phyloP scores from a whole-genome alignment of 106 monocot species.

The Dioscorea zingiberensis region DNA sequence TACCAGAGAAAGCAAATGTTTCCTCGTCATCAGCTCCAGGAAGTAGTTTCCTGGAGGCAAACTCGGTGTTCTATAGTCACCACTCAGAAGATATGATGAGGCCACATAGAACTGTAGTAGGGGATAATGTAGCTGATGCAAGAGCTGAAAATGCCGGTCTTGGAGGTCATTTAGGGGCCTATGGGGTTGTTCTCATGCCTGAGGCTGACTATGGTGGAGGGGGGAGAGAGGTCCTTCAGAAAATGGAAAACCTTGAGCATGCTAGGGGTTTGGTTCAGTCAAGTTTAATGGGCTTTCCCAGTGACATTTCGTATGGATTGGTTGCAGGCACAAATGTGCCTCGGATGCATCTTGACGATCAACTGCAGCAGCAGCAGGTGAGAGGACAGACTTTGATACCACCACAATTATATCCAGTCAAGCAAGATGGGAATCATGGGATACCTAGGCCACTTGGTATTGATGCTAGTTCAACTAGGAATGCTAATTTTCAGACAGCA shows the following conservation, averaged over 20 bases:
- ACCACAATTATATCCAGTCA: slow-evolving; percentile 13
- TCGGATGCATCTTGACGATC: slow-evolving; percentile 15
- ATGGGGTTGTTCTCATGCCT: slow-evolving; percentile 8
- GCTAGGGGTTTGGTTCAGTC: slow-evolving; percentile 10
- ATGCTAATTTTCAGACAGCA: slow-evolving; percentile 15
- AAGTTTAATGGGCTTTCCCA: slow-evolving; percentile 7
- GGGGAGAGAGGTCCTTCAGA: slow-evolving; percentile 6
- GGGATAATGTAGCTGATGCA: slow-evolving; percentile 5
- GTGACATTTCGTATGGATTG: slow-evolving; percentile 28
- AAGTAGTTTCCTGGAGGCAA: slow-evolving; percentile 1
- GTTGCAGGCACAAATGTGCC: slow-evolving; percentile 7
- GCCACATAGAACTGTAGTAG: slow-evolving; percentile 5
- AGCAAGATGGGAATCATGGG: slow-evolving; percentile 14
- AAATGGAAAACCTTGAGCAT: slow-evolving; percentile 18
- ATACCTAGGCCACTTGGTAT: slow-evolving; percentile 6
- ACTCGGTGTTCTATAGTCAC: slow-evolving; percentile 19
- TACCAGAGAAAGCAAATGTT: slow-evolving; percentile 25
- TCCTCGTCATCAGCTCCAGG: neutral
- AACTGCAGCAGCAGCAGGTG: slow-evolving; percentile 20
- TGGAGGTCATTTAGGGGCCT: slow-evolving; percentile 5
- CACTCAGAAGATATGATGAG: slow-evolving; percentile 27
- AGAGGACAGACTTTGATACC: slow-evolving; percentile 11
- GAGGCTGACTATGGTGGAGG: slow-evolving; percentile 6
- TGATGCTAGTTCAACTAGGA: slow-evolving; percentile 15
- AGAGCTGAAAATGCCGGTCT: slow-evolving; percentile 10